A percentile compares a stretch with the other conserved stretches of the same genome.
These are phyloP conservation scores for Candida montana DNA, from an alignment of 805 yeast species.

Conservation along the genomic window DNA sequence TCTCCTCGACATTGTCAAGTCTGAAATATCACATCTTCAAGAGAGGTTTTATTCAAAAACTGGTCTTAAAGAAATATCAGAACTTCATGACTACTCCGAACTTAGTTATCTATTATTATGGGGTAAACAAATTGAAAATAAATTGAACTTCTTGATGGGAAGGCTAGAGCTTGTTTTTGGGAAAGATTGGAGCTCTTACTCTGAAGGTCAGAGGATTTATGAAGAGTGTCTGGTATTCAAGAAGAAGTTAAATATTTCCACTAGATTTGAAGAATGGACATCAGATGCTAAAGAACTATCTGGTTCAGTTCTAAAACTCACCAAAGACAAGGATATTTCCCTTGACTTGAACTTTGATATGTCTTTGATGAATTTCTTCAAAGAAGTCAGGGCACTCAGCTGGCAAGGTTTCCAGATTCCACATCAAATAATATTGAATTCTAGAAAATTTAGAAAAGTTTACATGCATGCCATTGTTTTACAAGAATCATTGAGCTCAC, in stretches of 20 bases:
- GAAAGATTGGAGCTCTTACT: constrained; percentile 51
- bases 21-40: constrained; percentile 41
- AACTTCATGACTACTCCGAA: constrained; percentile 42
- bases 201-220: constrained; percentile 62
- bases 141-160: constrained; percentile 35
- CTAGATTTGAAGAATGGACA: constrained; percentile 47
- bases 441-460: constrained; percentile 45
- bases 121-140: constrained; percentile 45
- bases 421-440: constrained; percentile 37
- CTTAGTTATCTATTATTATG: constrained; percentile 44
- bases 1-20: constrained; percentile 42
- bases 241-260: constrained; percentile 40
- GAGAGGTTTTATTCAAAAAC: constrained; percentile 31
- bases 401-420: constrained; percentile 56
- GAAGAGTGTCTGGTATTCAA: constrained; percentile 42
- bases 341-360: constrained; percentile 49
- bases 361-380: constrained; percentile 35
- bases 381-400: constrained; percentile 48
- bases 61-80: constrained; percentile 32
- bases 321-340: constrained; percentile 24
- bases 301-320: constrained; percentile 37
- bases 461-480: constrained; percentile 55
- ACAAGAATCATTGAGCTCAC: constrained; percentile 44
- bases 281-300: constrained; percentile 22
- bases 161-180: constrained; percentile 53